phyloP scores from a whole-genome alignment of 345 rosid species.

The Ceriops decandra region DNA sequence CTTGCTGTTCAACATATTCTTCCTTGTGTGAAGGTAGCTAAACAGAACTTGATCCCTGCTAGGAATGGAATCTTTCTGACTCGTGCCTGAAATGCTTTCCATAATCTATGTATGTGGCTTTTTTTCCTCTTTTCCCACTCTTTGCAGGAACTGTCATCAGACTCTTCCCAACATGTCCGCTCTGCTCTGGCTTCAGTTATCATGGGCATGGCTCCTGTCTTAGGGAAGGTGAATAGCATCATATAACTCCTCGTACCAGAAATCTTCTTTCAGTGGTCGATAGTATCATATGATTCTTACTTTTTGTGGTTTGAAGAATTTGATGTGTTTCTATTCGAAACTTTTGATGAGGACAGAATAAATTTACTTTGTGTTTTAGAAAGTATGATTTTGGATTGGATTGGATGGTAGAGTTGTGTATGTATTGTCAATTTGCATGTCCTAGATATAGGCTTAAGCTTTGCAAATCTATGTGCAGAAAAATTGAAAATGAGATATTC shows the following conservation, averaged over 20 bases:
- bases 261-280: background rate
- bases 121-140: background rate
- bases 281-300: too few species aligned
- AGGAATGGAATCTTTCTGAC: background rate
- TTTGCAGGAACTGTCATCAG: slow-evolving; percentile 82
- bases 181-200: slow-evolving; percentile 98
- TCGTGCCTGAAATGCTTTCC: background rate
- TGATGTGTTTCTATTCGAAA: background rate
- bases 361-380: background rate
- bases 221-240: slow-evolving; percentile 44
- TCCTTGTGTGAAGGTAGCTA: slow-evolving; percentile 82
- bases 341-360: background rate
- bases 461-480: background rate
- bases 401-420: background rate
- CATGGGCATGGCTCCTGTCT: slow-evolving; percentile 98
- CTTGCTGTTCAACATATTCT: slow-evolving; percentile 79
- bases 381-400: background rate
- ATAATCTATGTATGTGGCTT: background rate
- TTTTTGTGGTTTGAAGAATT: background rate
- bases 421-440: background rate
- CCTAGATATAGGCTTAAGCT: background rate
- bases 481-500: background rate
- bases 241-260: background rate
- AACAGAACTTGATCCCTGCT: background rate
- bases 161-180: slow-evolving; percentile 97